phyloP scores from a whole-genome alignment of 768 basidiomycete species.

The Rhodocollybia butyracea region DNA sequence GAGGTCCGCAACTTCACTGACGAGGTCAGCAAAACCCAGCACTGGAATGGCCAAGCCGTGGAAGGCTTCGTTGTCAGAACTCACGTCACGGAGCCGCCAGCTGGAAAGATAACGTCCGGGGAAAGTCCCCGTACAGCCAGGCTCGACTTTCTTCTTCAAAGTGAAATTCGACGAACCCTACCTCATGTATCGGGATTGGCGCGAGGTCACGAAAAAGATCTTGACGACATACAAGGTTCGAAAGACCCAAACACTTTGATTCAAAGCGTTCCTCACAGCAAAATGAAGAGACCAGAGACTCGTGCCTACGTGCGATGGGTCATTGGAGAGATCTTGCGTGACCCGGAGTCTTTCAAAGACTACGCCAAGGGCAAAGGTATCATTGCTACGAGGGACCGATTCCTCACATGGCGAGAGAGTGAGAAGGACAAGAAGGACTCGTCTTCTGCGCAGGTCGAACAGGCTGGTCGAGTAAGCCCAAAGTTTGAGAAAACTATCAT shows the following conservation, averaged over 20 bases:
- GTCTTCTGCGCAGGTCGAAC: constrained; percentile 11
- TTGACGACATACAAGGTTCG: constrained; percentile 35
- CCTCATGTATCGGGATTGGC: constrained; percentile 97
- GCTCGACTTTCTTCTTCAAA: constrained; percentile 96
- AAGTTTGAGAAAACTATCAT: constrained; percentile 74
- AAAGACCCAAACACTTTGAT: constrained; percentile 9
- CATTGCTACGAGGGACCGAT: constrained; percentile 76
- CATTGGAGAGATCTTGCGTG: constrained; percentile 62
- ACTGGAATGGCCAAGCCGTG: constrained; percentile 80
- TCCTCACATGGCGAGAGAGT: constrained; percentile 62
- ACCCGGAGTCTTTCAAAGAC: constrained; percentile 57
- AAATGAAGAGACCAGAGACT: constrained; percentile 77
- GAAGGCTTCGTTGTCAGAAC: constrained; percentile 96
- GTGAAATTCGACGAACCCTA: constrained; percentile 99
- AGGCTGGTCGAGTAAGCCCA: constrained; percentile 16
- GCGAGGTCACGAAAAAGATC: constrained; percentile 86
- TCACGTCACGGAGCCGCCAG: constrained; percentile 43
- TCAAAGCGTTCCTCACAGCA: constrained; percentile 52
- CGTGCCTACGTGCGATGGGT: constrained; percentile 82
- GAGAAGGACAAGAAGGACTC: constrained; percentile 38
- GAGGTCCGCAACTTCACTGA: constrained; percentile 75
- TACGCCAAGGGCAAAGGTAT: constrained; percentile 79
- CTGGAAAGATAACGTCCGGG: constrained; percentile 20
- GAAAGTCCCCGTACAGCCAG: constrained; percentile 59
- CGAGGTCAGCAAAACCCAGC: constrained; percentile 59